phyloP scores from a whole-genome alignment of 345 rosid species.

The Trapa bicornis region DNA sequence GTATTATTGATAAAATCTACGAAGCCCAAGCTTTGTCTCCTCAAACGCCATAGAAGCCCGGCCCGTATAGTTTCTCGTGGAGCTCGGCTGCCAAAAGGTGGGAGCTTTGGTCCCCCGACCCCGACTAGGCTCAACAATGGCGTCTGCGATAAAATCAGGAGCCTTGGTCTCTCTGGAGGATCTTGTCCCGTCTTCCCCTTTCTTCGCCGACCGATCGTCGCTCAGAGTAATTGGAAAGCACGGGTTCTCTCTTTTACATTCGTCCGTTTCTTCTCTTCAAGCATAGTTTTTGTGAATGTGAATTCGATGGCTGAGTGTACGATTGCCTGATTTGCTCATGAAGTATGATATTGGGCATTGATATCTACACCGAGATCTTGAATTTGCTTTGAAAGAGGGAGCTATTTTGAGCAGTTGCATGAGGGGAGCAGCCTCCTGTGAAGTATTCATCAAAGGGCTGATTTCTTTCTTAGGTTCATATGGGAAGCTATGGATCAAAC shows the following conservation, averaged over 20 bases:
- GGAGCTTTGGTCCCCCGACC: background rate
- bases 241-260: constrained; percentile 7
- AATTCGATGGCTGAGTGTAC: background rate
- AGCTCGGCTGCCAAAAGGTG: background rate
- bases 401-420: too few species aligned
- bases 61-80: background rate
- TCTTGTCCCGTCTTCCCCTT: constrained; percentile 40
- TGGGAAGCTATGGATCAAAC: too few species aligned
- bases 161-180: constrained; percentile 39
- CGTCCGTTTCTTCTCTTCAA: background rate
- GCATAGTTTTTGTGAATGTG: background rate
- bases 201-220: constrained; percentile 47
- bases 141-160: constrained; percentile 37
- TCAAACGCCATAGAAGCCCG: too few species aligned
- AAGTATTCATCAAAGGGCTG: too few species aligned
- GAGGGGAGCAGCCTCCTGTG: too few species aligned
- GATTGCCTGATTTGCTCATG: too few species aligned
- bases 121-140: constrained; percentile 2
- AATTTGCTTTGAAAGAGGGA: too few species aligned
- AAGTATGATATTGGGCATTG: background rate
- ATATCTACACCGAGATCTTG: background rate
- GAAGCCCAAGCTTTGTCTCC: too few species aligned
- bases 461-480: too few species aligned
- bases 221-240: constrained; percentile 60
- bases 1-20: too few species aligned